phyloP scores from a whole-genome alignment of 106 monocot genomes.

The Dioscorea alata region DNA sequence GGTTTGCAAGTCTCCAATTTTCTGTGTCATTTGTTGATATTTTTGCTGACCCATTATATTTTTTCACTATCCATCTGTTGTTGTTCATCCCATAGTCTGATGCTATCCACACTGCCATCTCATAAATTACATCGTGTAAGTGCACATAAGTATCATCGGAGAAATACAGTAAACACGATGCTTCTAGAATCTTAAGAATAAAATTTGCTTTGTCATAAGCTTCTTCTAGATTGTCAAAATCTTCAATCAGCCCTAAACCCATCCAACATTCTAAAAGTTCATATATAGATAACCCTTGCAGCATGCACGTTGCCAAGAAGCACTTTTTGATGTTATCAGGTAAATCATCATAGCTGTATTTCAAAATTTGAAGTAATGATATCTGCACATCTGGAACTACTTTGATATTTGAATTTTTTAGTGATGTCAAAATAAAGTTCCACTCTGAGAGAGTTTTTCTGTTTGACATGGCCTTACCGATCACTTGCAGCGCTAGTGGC shows the following conservation, averaged over 20 bases:
- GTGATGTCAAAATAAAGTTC: neutral
- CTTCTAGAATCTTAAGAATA: neutral
- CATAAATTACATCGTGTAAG: slow-evolving; percentile 10
- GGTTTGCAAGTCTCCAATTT: neutral
- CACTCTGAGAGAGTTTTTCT: slow-evolving; percentile 3
- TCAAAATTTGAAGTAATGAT: neutral
- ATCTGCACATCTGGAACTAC: neutral
- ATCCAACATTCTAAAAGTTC: slow-evolving; percentile 26
- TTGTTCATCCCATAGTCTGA: slow-evolving; percentile 2
- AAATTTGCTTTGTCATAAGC: neutral
- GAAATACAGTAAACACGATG: slow-evolving; percentile 10
- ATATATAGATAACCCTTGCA: slow-evolving; percentile 7
- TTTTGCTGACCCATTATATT: neutral
- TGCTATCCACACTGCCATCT: slow-evolving; percentile 17
- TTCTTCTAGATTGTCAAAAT: neutral
- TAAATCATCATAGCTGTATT: slow-evolving; percentile 21
- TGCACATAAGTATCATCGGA: slow-evolving; percentile 1
- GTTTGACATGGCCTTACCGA: neutral
- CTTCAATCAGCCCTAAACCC: slow-evolving; percentile 8
- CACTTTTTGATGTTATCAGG: slow-evolving; percentile 1
- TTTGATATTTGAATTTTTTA: too few relatives aligned
- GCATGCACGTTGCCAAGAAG: slow-evolving; percentile 17
- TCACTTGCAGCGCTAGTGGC: too few relatives aligned
- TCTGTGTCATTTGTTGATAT: neutral
- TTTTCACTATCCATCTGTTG: slow-evolving; percentile 1